Evolutionary conservation across 441 rosid species (phyloP).

Genomic region (Gossypium davidsonii): DNA sequence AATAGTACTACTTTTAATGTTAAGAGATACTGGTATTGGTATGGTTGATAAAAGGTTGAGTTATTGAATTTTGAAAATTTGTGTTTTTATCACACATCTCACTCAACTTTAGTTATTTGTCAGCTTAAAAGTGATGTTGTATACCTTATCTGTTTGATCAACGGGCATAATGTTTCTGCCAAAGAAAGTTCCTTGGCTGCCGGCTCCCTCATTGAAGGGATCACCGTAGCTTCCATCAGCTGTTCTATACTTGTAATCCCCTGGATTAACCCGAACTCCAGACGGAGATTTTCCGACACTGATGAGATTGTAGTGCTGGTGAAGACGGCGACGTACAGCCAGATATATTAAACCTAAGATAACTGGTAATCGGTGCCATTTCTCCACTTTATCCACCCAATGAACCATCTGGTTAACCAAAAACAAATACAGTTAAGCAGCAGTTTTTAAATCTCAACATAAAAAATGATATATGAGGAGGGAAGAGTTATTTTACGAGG

Average conservation of each 20-base stretch:
- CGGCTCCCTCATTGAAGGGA: constrained; percentile 22
- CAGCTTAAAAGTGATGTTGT: not conserved
- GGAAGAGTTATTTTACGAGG: constrained; percentile 22
- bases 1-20: too few species aligned
- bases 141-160: constrained; percentile 32
- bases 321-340: constrained; percentile 41
- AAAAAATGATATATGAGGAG: not conserved
- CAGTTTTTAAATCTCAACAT: too few species aligned
- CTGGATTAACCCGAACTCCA: constrained; percentile 37
- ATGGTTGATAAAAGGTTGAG: too few species aligned
- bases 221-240: constrained; percentile 30
- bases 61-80: too few species aligned
- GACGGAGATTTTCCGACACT: constrained; percentile 34
- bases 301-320: constrained; percentile 28
- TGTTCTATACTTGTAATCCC: constrained; percentile 43
- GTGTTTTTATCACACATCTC: too few species aligned
- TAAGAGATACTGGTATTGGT: too few species aligned
- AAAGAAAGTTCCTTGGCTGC: constrained; percentile 42
- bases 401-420: constrained; percentile 38
- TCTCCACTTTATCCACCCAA: constrained; percentile 32
- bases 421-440: not conserved
- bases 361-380: constrained; percentile 56
- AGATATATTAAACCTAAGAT: constrained; percentile 39
- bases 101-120: too few species aligned
- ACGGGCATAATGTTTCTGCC: constrained; percentile 44